Evolutionary conservation across 2,329 filamentous ascomycete genomes (phyloP).

Genomic region (Cytospora paraplurivora): DNA sequence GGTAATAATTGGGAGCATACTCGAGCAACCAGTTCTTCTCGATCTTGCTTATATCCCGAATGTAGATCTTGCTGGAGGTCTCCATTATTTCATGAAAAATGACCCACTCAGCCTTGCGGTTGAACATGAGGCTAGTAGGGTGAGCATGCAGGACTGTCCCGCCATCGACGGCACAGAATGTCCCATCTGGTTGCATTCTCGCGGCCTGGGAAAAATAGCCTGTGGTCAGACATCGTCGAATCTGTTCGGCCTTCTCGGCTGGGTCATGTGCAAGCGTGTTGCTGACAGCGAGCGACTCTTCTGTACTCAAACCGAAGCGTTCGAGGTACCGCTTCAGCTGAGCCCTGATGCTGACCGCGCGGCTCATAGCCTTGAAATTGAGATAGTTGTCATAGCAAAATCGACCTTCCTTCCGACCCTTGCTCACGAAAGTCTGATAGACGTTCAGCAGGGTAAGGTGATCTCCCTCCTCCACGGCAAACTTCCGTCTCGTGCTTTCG

Average conservation of each 20-base stretch:
- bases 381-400: slow-evolving; percentile 88
- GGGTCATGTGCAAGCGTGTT: slow-evolving; percentile 33
- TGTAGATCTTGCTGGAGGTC: slow-evolving; percentile 83
- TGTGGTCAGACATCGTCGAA: slow-evolving; percentile 80
- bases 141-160: slow-evolving; percentile 80
- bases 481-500: slow-evolving; percentile 75
- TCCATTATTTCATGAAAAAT: slow-evolving; percentile 94
- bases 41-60: slow-evolving; percentile 89
- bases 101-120: slow-evolving; percentile 94
- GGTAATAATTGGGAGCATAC: slow-evolving; percentile 83
- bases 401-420: slow-evolving; percentile 76
- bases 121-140: slow-evolving; percentile 92
- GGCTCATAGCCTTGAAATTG: slow-evolving; percentile 81
- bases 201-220: slow-evolving; percentile 95
- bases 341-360: slow-evolving; percentile 81
- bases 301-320: slow-evolving; percentile 73
- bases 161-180: slow-evolving; percentile 82
- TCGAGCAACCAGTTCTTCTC: slow-evolving; percentile 91
- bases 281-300: slow-evolving; percentile 57
- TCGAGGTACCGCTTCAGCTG: slow-evolving; percentile 88
- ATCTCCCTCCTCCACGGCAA: slow-evolving; percentile 91
- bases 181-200: slow-evolving; percentile 90
- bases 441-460: slow-evolving; percentile 91
- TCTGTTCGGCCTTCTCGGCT: slow-evolving; percentile 63
- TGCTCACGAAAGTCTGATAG: slow-evolving; percentile 85